Conservation (phyloP, 805 yeast species). For the Hanseniaspora pseudoguilliermondii region DNA sequence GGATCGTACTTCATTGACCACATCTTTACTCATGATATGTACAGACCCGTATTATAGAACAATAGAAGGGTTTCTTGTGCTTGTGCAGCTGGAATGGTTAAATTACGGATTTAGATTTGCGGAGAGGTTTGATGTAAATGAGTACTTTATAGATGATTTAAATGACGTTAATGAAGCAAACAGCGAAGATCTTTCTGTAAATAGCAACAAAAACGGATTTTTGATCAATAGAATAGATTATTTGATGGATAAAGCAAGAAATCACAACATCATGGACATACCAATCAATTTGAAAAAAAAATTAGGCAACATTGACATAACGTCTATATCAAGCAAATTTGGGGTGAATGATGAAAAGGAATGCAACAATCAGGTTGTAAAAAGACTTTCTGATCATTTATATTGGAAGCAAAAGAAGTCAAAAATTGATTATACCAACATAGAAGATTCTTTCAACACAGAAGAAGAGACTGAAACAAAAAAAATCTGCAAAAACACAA, state of each 20-base stretch:
- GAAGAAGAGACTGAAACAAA: background rate
- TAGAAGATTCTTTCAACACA: background rate
- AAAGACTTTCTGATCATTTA: background rate
- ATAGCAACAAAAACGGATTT: background rate
- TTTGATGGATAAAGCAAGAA: background rate
- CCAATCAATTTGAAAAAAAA: background rate
- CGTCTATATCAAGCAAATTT: background rate
- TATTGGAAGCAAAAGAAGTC: background rate
- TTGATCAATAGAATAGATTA: background rate
- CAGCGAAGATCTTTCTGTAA: background rate
- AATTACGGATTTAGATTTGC: slow-evolving; percentile 86
- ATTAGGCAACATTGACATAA: background rate
- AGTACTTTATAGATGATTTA: background rate
- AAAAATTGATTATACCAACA: background rate
- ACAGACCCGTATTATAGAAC: slow-evolving; percentile 86
- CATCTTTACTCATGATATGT: slow-evolving; percentile 72
- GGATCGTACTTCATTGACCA: slow-evolving; percentile 90
- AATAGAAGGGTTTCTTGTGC: slow-evolving; percentile 67
- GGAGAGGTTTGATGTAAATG: slow-evolving; percentile 50
- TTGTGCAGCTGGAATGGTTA: slow-evolving; percentile 90
- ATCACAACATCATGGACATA: background rate
- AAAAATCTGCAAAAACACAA: background rate
- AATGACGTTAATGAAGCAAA: background rate
- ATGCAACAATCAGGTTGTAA: background rate
- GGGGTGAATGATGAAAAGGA: background rate